A percentile compares a stretch with the other conserved stretches of the same genome.
phyloP scores from a whole-genome alignment of 805 yeast genomes.

The Maudiozyma turicensis region DNA sequence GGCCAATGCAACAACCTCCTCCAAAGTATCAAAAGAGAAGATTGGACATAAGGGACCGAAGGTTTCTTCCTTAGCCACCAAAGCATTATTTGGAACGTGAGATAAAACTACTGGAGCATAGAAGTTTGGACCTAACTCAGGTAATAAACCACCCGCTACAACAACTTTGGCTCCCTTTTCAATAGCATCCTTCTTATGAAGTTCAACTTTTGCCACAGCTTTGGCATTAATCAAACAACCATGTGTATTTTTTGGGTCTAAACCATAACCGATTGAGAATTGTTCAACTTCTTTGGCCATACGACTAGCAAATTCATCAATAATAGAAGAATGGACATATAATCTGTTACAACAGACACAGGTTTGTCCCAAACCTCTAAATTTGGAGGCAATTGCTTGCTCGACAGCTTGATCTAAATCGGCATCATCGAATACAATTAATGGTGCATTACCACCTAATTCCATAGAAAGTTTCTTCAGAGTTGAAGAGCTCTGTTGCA shows the following conservation, averaged over 20 bases:
- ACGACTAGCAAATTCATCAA: conserved; percentile 38
- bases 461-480: conserved; percentile 54
- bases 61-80: conserved; percentile 47
- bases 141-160: conserved; percentile 42
- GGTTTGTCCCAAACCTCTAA: conserved; percentile 55
- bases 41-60: conserved; percentile 59
- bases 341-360: conserved; percentile 57
- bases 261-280: conserved; percentile 49
- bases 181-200: conserved; percentile 45
- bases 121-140: conserved; percentile 41
- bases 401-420: conserved; percentile 47
- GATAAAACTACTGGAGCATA: conserved; percentile 47
- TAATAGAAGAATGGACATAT: conserved; percentile 43
- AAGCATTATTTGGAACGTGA: conserved; percentile 42
- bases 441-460: conserved; percentile 61
- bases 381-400: conserved; percentile 44
- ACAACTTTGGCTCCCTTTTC: conserved; percentile 44
- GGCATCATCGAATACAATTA: conserved; percentile 52
- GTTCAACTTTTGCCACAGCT: conserved; percentile 44
- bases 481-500: conserved; percentile 47
- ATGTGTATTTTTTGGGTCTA: conserved; percentile 42
- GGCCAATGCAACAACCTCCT: conserved; percentile 44
- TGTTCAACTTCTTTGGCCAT: conserved; percentile 37
- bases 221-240: conserved; percentile 46
- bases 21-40: conserved; percentile 41